Percentiles rank a stretch among this genome's conserved stretches.
Conservation (phyloP, 257 asterid genomes). For the Cynanchum wilfordii region DNA sequence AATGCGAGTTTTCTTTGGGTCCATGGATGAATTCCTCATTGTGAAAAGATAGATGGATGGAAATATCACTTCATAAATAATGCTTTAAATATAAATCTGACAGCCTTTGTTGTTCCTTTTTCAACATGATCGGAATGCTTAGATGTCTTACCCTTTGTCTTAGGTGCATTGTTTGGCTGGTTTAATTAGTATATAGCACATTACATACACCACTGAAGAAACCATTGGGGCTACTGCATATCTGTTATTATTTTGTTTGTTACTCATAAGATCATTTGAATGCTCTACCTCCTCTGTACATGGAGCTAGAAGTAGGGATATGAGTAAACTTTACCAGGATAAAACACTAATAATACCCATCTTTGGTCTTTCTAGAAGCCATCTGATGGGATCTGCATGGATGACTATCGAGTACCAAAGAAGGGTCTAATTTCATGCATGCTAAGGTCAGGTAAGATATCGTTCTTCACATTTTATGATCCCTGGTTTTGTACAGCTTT, state of each 20-base stretch:
- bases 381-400: conserved; percentile 1
- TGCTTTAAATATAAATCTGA: conserved; percentile 21
- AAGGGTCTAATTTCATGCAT: conserved; percentile 6
- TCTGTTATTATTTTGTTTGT: not conserved
- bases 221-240: not conserved
- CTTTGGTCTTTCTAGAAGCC: not conserved
- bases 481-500: not conserved
- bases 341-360: not conserved
- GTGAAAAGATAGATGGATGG: not conserved
- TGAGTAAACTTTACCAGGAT: not conserved
- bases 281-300: not conserved
- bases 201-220: not conserved
- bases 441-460: not conserved
- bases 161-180: conserved; percentile 18
- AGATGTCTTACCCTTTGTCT: conserved; percentile 13
- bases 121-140: conserved; percentile 1
- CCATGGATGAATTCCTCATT: not conserved
- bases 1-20: conserved; percentile 6
- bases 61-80: conserved; percentile 13
- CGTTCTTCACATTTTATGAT: not conserved
- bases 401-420: not conserved
- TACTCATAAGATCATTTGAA: not conserved
- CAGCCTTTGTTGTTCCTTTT: conserved; percentile 1
- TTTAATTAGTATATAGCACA: not conserved
- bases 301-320: not conserved